Base-by-base conservation (phyloP, 1,284 basidiomycete species). In the Microbotryomycetes sp. region DNA sequence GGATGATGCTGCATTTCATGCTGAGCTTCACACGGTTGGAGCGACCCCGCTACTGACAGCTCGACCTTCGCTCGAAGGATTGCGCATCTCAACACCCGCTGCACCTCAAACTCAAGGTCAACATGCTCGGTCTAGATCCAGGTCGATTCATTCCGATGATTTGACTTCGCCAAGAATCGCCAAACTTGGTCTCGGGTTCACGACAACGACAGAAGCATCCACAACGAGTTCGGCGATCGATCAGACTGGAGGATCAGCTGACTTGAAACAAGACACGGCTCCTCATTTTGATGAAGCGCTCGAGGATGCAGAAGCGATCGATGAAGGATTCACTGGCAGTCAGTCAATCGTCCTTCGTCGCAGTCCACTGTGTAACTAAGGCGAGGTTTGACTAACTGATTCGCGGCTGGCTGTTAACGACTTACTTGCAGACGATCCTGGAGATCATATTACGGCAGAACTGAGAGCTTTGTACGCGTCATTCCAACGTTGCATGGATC, bases 401-500 rank as follows among this genome's bases (percentile, higher is more conserved):
- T n/a, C n/a, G n/a, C n/a, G n/a, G n/a, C n/a, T n/a, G n/a, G n/a
- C n/a, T n/a, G n/a, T n/a, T n/a, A n/a, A n/a, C n/a, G 23, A 14
- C 49, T 53, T 25, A 54, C 55, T 22, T 28, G n/a, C 49, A 66
- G 62, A 61, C 6, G 60, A 60, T 36, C 62, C 67, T 4, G 45
- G 68, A 48, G 71, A 72, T n/a, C 65, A 67, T 4, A 63, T 74
- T 16, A 72, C 72, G 2, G 60, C 69, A 31, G 75, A 77, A 58
- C 64, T 76, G 2, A 62, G 63, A 30, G 70, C 73, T 15, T 70
- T 78, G 6, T 76, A 74, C 57, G 72, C 75, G 6, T 79, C 80
- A 4, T 81, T 97, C 73, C 84, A 88, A 65, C 82, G 81, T 72
- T 94, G 91, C 72, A 83, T 96, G 53, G 83, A 88, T 62, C 79